Evolutionary conservation across 2,329 filamentous ascomycete species (phyloP).

Genomic region (Cladosporium sp.): DNA sequence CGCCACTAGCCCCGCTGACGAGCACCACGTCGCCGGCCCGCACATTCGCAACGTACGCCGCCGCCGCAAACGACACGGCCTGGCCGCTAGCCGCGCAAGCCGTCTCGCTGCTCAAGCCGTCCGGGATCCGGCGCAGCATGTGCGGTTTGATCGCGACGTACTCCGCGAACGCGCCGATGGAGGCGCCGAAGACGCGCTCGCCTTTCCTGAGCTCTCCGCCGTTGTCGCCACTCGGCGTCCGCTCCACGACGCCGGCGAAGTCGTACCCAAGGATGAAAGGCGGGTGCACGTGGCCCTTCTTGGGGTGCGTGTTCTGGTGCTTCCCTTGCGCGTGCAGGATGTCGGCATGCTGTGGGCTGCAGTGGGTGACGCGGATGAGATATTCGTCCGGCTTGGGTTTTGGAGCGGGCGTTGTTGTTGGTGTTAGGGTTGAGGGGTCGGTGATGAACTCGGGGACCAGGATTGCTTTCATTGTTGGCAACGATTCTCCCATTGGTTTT

Average conservation of each 20-base stretch:
- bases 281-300: constrained; percentile 46
- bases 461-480: constrained; percentile 37
- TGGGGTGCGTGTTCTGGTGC: constrained; percentile 52
- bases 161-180: constrained; percentile 48
- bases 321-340: constrained; percentile 53
- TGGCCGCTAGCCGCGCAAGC: constrained; percentile 51
- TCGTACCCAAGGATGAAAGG: constrained; percentile 57
- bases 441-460: constrained; percentile 33
- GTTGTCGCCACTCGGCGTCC: constrained; percentile 18
- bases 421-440: constrained; percentile 24
- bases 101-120: constrained; percentile 40
- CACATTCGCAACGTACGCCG: constrained; percentile 38
- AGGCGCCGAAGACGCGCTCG: constrained; percentile 49
- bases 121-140: constrained; percentile 41
- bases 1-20: constrained; percentile 51
- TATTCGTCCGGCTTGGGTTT: constrained; percentile 32
- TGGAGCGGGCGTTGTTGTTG: constrained; percentile 28
- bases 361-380: constrained; percentile 47
- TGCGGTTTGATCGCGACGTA: constrained; percentile 40
- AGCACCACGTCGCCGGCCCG: constrained; percentile 45
- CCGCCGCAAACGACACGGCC: constrained; percentile 49
- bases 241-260: constrained; percentile 50
- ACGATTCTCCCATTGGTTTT: not conserved
- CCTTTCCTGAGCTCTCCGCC: constrained; percentile 36
- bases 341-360: constrained; percentile 56